Conservation (phyloP, 352 stramenopile species). For the Globisporangium cystogenes region DNA sequence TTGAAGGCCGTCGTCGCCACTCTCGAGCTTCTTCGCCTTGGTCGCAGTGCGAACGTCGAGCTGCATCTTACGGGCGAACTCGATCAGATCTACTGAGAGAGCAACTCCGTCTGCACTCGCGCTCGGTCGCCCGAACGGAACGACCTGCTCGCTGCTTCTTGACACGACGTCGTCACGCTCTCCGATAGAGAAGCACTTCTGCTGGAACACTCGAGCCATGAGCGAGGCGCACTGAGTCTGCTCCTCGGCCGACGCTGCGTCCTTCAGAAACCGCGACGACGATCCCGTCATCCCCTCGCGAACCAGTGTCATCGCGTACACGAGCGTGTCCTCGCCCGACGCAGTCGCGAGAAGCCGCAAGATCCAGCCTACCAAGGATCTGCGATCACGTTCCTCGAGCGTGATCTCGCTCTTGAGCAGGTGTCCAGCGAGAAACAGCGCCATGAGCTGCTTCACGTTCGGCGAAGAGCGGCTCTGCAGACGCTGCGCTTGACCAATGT, state of each 20-base stretch:
- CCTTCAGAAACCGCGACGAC: conserved; percentile 5
- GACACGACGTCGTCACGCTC: conserved; percentile 9
- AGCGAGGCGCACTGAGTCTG: conserved; percentile 8
- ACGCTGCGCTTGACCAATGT: conserved; percentile 6
- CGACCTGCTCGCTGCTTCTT: conserved; percentile 9
- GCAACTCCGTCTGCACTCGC: neutral
- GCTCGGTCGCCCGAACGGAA: conserved; percentile 19
- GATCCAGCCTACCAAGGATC: conserved; percentile 60
- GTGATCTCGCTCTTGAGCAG: conserved; percentile 49
- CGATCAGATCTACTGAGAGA: conserved; percentile 27
- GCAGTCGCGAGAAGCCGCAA: conserved; percentile 57
- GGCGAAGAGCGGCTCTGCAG: conserved; percentile 12
- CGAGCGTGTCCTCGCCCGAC: conserved; percentile 49
- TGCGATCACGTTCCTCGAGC: conserved; percentile 49
- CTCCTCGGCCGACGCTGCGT: conserved; percentile 9
- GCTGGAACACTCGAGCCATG: conserved; percentile 42
- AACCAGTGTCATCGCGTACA: conserved; percentile 62
- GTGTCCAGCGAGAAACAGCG: conserved; percentile 66
- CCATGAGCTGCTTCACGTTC: conserved; percentile 75
- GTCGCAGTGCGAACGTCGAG: conserved; percentile 10
- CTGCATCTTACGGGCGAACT: conserved; percentile 39
- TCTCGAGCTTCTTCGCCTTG: neutral
- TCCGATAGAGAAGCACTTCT: conserved; percentile 30
- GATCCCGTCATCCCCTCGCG: conserved; percentile 30
- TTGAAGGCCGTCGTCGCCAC: neutral